phyloP scores from a whole-genome alignment of 2,329 filamentous ascomycete species.

The Thielaviopsis euricoi region DNA sequence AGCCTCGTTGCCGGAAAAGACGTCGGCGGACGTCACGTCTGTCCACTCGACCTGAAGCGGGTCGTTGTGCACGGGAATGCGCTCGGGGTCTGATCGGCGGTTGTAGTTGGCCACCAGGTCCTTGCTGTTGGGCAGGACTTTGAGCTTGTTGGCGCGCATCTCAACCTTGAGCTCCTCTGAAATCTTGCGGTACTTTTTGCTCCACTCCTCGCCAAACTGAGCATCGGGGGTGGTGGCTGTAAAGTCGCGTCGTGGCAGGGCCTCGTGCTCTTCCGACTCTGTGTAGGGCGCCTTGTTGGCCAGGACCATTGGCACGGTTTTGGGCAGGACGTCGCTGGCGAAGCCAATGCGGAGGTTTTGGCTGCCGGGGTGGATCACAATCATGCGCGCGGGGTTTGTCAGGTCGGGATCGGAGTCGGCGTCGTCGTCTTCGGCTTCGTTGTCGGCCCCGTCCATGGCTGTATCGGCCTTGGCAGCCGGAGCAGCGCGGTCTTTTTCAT shows the following conservation, averaged over 20 bases:
- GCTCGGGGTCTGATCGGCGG: conserved; percentile 62
- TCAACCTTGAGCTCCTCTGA: conserved; percentile 72
- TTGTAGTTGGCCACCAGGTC: conserved; percentile 94
- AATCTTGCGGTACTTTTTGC: conserved; percentile 63
- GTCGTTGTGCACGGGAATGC: conserved; percentile 89
- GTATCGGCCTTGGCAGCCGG: conserved; percentile 44
- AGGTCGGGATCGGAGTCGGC: conserved; percentile 40
- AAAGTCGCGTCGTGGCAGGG: conserved; percentile 55
- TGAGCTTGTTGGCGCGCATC: conserved; percentile 86
- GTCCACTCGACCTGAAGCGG: conserved; percentile 92
- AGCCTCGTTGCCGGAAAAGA: conserved; percentile 68
- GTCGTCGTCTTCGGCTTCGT: conserved; percentile 25
- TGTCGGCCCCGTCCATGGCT: conserved; percentile 26
- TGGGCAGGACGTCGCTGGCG: conserved; percentile 88
- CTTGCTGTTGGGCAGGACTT: conserved; percentile 93
- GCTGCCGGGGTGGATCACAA: conserved; percentile 89
- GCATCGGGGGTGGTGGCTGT: conserved; percentile 52
- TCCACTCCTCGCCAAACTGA: conserved; percentile 71
- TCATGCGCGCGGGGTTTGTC: conserved; percentile 69
- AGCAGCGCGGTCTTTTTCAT: conserved; percentile 69
- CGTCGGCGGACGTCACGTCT: conserved; percentile 47
- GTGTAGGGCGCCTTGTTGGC: conserved; percentile 62
- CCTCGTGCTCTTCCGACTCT: conserved; percentile 69
- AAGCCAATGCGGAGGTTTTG: conserved; percentile 90
- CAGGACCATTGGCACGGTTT: conserved; percentile 84